Evolutionary conservation across 345 rosid genomes (phyloP).

Genomic region (Citrus medica): DNA sequence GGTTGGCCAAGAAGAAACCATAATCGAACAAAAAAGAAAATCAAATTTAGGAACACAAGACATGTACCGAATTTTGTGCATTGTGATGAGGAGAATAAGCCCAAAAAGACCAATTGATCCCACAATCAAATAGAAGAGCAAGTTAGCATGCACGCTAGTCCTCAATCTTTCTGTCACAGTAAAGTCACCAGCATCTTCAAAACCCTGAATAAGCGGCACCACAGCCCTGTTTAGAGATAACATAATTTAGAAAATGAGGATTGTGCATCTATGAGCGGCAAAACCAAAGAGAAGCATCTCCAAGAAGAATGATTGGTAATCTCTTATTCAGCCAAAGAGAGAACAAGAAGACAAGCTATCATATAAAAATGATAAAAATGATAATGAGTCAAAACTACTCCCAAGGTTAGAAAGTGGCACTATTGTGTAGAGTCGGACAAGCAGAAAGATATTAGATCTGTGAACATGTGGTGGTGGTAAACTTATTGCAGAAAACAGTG

Average conservation of each 20-base stretch:
- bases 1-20: constrained; percentile 3
- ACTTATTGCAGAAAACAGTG: background rate
- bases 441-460: background rate
- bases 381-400: background rate
- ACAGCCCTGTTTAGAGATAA: constrained; percentile 93
- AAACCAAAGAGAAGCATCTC: constrained; percentile 14
- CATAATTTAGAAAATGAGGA: constrained; percentile 45
- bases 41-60: constrained; percentile 7
- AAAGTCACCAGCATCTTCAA: constrained; percentile 99
- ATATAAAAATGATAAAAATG: background rate
- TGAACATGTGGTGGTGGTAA: background rate
- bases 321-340: background rate
- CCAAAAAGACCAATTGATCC: constrained; percentile 90
- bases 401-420: background rate
- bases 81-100: constrained; percentile 79
- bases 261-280: constrained; percentile 25
- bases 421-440: background rate
- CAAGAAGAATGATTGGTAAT: background rate
- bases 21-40: background rate
- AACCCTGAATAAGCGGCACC: constrained; percentile 99
- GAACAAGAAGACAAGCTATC: background rate
- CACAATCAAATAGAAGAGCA: constrained; percentile 83
- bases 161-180: constrained; percentile 77
- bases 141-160: constrained; percentile 91
- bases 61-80: constrained; percentile 53